Evolutionary conservation across 371 early-diverging fungal genomes (phyloP).

Genomic region (Cokeromyces recurvatus): DNA sequence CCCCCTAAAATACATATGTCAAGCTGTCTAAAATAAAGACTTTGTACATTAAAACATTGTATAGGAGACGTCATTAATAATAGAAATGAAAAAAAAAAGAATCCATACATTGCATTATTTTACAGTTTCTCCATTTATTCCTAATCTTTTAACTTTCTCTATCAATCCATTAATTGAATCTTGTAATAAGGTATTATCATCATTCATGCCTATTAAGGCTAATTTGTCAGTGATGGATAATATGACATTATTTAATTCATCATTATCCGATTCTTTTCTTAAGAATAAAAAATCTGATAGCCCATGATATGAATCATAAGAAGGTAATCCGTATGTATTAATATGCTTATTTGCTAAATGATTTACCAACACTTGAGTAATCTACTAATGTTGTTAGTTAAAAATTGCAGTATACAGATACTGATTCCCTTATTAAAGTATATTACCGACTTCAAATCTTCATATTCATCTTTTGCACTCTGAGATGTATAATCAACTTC

Average conservation of each 20-base stretch:
- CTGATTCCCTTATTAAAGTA: neutral
- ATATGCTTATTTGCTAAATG: conserved; percentile 41
- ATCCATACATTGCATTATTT: too few species aligned
- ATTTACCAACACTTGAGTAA: conserved; percentile 38
- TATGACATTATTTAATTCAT: conserved; percentile 26
- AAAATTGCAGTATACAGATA: neutral
- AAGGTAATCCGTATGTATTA: conserved; percentile 22
- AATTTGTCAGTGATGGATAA: conserved; percentile 18
- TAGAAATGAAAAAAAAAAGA: too few species aligned
- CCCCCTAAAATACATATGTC: too few species aligned
- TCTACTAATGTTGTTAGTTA: too few species aligned
- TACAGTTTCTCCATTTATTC: conserved; percentile 14
- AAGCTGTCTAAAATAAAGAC: too few species aligned
- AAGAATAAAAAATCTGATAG: conserved; percentile 31
- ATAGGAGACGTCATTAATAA: too few species aligned
- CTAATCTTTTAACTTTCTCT: conserved; percentile 36
- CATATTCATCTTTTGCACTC: conserved; percentile 29
- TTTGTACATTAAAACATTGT: too few species aligned
- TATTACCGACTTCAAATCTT: conserved; percentile 34
- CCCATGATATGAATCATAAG: conserved; percentile 21
- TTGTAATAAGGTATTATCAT: conserved; percentile 12
- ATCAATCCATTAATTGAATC: conserved; percentile 33
- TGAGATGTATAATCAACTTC: conserved; percentile 8
- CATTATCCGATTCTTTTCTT: conserved; percentile 11
- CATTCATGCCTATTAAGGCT: conserved; percentile 11